Percentiles rank a stretch among this genome's conserved stretches.
These are phyloP conservation scores for Lentinula sp. DNA, from an alignment of 768 basidiomycete genomes.

Conservation along the genomic window DNA sequence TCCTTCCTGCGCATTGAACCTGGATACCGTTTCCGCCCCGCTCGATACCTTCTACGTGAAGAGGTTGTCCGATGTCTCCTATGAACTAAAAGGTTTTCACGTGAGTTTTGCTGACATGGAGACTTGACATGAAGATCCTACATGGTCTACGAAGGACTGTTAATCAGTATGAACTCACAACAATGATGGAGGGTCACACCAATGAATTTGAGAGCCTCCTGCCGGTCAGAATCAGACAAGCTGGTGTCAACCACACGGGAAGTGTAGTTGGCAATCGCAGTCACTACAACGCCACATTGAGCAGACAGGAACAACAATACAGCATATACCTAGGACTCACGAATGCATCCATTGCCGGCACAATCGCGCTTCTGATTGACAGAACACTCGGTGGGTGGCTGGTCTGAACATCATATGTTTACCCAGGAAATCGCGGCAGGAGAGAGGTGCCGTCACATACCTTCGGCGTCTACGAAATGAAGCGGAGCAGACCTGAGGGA, in stretches of 20 bases:
- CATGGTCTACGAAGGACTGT: neutral
- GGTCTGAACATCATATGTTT: neutral
- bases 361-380: conserved; percentile 25
- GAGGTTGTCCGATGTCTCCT: conserved; percentile 18
- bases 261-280: conserved; percentile 32
- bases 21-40: conserved; percentile 16
- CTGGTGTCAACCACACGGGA: conserved; percentile 19
- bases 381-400: conserved; percentile 22
- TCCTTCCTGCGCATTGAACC: conserved; percentile 10
- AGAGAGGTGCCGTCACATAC: neutral
- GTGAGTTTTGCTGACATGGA: neutral
- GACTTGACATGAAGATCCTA: neutral
- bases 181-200: neutral
- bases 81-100: conserved; percentile 7
- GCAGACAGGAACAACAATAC: neutral
- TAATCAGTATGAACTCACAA: neutral
- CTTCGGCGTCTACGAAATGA: neutral
- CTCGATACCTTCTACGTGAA: conserved; percentile 16
- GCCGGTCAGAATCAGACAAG: conserved; percentile 18
- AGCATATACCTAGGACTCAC: neutral
- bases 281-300: conserved; percentile 13
- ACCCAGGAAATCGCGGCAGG: no score
- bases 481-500: neutral
- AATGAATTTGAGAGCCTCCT: conserved; percentile 26
- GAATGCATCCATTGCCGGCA: conserved; percentile 3